Evolutionary conservation across 352 stramenopile genomes (phyloP), one percentile per base, ranked within the genome.

Genomic region (Peronospora farinosa): DNA sequence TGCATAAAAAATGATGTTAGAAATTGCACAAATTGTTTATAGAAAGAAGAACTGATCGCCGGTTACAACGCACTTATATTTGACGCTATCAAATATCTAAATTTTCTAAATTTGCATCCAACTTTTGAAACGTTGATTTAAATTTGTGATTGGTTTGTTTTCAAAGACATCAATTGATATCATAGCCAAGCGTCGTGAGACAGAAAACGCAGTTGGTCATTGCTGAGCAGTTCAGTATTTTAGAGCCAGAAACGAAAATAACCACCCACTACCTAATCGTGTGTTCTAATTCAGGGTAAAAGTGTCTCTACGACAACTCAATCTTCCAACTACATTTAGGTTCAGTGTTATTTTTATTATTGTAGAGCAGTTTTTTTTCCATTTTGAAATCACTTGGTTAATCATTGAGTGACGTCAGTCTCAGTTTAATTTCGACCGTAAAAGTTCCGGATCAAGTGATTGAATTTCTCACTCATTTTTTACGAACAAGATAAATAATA

Each of bases 321-420:
- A 63, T 67, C 59, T 67, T 59, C 62, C 19, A 16, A 16, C 17
- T 31, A 12, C 15, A 40, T 46, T 41, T 63, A 39, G 42, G 54
- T 63, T 67, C 54, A 63, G 23, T 27, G 23, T 27, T 4, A 4
- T 23, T 23, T 48, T 44, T 31, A 40, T 33, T 54, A 30, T 47
- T 47, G 38, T 36, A 65, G n/a, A n/a, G 51, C 15, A 61, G 47
- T 60, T 63, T 63, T 63, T 63, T 54, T 63, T 60, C 48, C 51
- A 65, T 62, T 65, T 65, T 57, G 19, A 3, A n/a, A 21, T 21
- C 3, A 21, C 19, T 21, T 21, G 52, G 57, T 61, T 43, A 32
- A 44, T 54, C 54, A 36, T 23, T 37, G 37, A 23, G 54, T 57
- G 60, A 47, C 59, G 59, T 49, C 49, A 60, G 51, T 36, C 38